A percentile compares a stretch with the other conserved stretches of the same genome.
Conservation (phyloP, 2,329 filamentous ascomycete genomes). For the Diaporthe ampelina region DNA sequence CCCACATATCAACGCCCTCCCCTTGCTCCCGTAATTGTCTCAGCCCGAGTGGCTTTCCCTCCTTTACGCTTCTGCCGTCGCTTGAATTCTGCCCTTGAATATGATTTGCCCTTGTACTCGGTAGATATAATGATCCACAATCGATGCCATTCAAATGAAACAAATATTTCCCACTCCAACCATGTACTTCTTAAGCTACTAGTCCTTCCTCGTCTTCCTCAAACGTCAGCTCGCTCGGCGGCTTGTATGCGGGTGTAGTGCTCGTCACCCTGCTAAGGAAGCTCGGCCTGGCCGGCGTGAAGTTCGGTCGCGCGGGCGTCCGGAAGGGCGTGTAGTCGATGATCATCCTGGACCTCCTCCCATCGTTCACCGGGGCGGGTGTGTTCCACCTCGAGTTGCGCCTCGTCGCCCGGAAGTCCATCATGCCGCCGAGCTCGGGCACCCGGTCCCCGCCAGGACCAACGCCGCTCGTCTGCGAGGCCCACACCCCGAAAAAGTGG, state of each 20-base stretch:
- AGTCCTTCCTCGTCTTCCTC: conserved; percentile 36
- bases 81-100: conserved; percentile 12
- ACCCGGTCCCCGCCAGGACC: conserved; percentile 42
- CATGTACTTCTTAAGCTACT: conserved; percentile 3
- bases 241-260: conserved; percentile 40
- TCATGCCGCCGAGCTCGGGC: conserved; percentile 35
- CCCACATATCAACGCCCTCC: conserved; percentile 4
- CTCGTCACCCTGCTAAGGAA: conserved; percentile 35
- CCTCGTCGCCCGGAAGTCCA: conserved; percentile 41
- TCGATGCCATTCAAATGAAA: conserved; percentile 35
- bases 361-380: conserved; percentile 35
- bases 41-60: background rate
- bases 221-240: conserved; percentile 40
- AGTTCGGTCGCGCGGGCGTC: conserved; percentile 30
- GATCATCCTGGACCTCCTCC: conserved; percentile 34
- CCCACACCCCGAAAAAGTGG: conserved; percentile 47
- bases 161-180: background rate
- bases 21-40: background rate
- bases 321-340: conserved; percentile 40
- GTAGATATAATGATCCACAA: conserved; percentile 32
- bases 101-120: conserved; percentile 27
- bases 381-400: conserved; percentile 40
- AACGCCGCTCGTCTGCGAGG: conserved; percentile 38
- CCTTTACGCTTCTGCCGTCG: background rate
- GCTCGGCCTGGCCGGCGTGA: conserved; percentile 35